A percentile compares a stretch with the other conserved stretches of the same genome.
Evolutionary conservation across 148 eudicot genomes (phyloP).

Genomic region (Fallopia convolvulus): DNA sequence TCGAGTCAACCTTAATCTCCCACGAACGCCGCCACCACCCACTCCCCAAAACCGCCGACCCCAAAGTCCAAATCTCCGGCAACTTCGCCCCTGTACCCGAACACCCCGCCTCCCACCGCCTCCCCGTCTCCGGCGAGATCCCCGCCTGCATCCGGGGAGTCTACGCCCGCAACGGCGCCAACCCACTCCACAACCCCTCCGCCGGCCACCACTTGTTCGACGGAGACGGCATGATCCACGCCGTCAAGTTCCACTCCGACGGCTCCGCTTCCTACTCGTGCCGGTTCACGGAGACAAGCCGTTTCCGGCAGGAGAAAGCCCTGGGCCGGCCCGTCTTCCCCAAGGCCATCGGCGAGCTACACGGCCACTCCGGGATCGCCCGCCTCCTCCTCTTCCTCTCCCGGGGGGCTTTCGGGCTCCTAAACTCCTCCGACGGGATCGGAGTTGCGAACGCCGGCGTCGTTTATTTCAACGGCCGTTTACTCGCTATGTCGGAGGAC

Average conservation of each 20-base stretch:
- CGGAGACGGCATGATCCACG: constrained; percentile 77
- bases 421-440: constrained; percentile 40
- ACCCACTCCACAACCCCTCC: constrained; percentile 49
- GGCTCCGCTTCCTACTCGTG: constrained; percentile 45
- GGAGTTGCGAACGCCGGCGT: constrained; percentile 82
- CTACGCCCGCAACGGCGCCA: constrained; percentile 61
- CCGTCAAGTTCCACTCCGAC: constrained; percentile 29
- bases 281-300: constrained; percentile 60
- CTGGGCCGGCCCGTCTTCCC: constrained; percentile 62
- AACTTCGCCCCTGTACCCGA: constrained; percentile 75
- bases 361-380: constrained; percentile 65
- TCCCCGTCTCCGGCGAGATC: constrained; percentile 39
- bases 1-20: constrained; percentile 33
- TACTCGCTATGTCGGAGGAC: constrained; percentile 82
- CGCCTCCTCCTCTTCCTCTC: constrained; percentile 45
- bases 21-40: constrained; percentile 23
- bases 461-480: constrained; percentile 45
- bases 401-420: constrained; percentile 39
- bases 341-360: constrained; percentile 67
- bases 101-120: constrained; percentile 26
- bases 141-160: constrained; percentile 47
- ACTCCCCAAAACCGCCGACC: constrained; percentile 59
- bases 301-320: constrained; percentile 42
- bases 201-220: constrained; percentile 75
- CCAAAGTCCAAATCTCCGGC: constrained; percentile 47